Evolutionary conservation across 2,329 filamentous ascomycete genomes (phyloP), one percentile per base, ranked within the genome.

Genomic region (Onygena corvina): DNA sequence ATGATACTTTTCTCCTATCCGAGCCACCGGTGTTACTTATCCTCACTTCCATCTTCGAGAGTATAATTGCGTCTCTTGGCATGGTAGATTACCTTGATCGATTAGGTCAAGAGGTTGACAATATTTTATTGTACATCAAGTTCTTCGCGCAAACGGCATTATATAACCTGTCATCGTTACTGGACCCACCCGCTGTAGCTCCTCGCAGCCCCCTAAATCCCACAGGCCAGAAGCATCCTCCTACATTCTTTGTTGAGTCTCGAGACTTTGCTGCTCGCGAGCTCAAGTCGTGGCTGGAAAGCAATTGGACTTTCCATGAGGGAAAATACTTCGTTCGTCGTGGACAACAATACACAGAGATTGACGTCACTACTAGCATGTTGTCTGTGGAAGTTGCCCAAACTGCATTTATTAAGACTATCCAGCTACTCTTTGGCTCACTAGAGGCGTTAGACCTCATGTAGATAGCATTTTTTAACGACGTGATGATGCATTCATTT

Each of bases 61-160:
- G 67, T 50, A 64, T 73, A 11, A 63, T 58, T 0, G 64, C 68
- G 2, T 60, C 65, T 1, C 51, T 75, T 1, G 61, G 66, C 1
- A 54, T 70, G 1, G 51, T 76, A 0, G 70, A 76, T 47, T 76
- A 76, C 53, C 61, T 76, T 23, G 59, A 67, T 46, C 64, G 67
- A 27, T 34, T 63, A 21, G 66, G 63, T 1, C 56, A 57, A 25
- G 25, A 50, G 4, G 53, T 54, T 8, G 16, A 54, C 3, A 14
- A 57, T 36, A 55, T 69, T 33, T 27, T 66, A 53, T 27, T 53
- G 0, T 61, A 64, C 36, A 52, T 74, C 11, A 52, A 58, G 7
- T 67, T 67, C 49, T 66, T 76, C 52, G 59, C 61, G 34, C 54
- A 65, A 7, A 62, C 75, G 47, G 59, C 59, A 29, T 46, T 62